Conservation (phyloP, 2,329 filamentous ascomycete species). For the Cercospora sp. region DNA sequence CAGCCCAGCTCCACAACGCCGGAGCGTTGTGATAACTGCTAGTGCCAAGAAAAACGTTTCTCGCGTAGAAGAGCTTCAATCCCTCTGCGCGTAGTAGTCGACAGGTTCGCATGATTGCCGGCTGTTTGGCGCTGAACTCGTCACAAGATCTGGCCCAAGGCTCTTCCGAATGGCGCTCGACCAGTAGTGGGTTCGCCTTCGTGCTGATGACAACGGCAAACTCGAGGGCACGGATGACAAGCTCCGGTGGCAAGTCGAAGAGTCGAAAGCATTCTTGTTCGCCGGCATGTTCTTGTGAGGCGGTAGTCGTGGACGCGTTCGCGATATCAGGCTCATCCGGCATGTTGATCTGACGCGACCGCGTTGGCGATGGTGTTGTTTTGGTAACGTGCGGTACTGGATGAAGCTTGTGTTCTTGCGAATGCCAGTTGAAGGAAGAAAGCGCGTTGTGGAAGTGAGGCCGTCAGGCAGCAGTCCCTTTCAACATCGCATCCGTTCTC, state of each 20-base stretch:
- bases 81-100: background rate
- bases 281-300: background rate
- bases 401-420: background rate
- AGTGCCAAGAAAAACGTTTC: background rate
- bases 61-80: background rate
- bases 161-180: background rate
- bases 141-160: background rate
- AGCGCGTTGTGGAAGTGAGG: background rate
- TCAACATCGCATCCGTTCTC: background rate
- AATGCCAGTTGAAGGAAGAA: background rate
- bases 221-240: background rate
- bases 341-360: background rate
- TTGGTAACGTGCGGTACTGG: background rate
- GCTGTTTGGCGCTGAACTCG: background rate
- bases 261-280: background rate
- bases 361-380: background rate
- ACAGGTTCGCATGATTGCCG: constrained; percentile 2
- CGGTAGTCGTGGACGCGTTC: background rate
- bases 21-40: background rate
- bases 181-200: background rate
- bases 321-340: background rate
- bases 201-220: background rate
- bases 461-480: background rate
- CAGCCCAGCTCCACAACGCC: background rate
- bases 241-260: background rate